Percentiles rank a stretch among this genome's conserved stretches.
Conservation (phyloP, 1,139 yeast species). For the Suhomyces kunorum region DNA sequence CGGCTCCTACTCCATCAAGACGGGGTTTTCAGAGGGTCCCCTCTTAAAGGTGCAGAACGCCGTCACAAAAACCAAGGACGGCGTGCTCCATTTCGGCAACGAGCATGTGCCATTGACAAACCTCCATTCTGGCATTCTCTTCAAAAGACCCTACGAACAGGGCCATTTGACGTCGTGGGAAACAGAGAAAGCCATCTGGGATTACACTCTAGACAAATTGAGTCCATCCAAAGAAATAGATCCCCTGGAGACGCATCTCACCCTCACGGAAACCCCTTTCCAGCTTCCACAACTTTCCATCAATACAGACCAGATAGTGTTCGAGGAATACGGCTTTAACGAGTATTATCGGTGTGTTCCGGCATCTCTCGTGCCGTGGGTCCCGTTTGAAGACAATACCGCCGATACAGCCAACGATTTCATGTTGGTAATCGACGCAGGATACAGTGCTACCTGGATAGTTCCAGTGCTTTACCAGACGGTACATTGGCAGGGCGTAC, state of each 20-base stretch:
- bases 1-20: conserved; percentile 82
- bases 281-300: conserved; percentile 81
- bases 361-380: conserved; percentile 75
- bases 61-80: conserved; percentile 73
- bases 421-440: conserved; percentile 81
- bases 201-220: conserved; percentile 53
- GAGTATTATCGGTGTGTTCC: conserved; percentile 63
- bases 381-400: conserved; percentile 23
- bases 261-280: conserved; percentile 77
- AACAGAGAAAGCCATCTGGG: conserved; percentile 91
- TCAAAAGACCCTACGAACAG: conserved; percentile 82
- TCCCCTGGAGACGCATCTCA: conserved; percentile 50
- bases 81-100: conserved; percentile 67
- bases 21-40: conserved; percentile 55
- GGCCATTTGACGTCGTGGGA: conserved; percentile 95
- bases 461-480: conserved; percentile 81
- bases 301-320: conserved; percentile 86
- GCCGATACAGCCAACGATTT: conserved; percentile 50
- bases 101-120: conserved; percentile 63
- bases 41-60: conserved; percentile 60
- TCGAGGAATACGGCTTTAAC: conserved; percentile 88
- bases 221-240: conserved; percentile 40
- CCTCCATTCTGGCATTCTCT: conserved; percentile 73
- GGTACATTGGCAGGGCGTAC: conserved; percentile 76
- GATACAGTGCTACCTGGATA: conserved; percentile 85